Evolutionary conservation across 306 rosid species (phyloP).

Genomic region (Sindora glabra): DNA sequence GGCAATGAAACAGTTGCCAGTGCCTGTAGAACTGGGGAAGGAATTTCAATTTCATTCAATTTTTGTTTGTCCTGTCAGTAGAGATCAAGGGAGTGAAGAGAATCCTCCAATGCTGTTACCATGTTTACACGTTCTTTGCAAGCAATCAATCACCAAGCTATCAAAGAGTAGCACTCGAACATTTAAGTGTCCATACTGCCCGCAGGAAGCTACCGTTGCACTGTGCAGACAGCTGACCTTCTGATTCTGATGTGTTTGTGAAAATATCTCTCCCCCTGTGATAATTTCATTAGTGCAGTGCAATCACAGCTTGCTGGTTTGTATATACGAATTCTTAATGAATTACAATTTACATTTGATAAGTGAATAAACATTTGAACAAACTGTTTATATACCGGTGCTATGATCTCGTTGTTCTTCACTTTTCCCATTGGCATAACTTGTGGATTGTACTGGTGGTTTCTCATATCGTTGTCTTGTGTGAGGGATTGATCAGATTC

Average conservation of each 20-base stretch:
- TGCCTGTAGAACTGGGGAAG: constrained; percentile 71
- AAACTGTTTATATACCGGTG: constrained; percentile 15
- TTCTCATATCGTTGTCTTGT: neutral
- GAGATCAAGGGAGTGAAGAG: constrained; percentile 77
- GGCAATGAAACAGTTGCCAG: constrained; percentile 72
- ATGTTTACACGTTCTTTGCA: constrained; percentile 82
- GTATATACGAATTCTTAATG: constrained; percentile 38
- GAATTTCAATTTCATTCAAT: constrained; percentile 86
- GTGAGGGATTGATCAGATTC: neutral
- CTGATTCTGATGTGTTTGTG: constrained; percentile 41
- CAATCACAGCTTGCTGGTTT: constrained; percentile 25
- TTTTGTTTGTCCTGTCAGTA: constrained; percentile 84
- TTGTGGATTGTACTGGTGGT: neutral
- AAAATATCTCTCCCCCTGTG: neutral
- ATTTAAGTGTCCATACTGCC: constrained; percentile 84
- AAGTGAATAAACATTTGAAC: constrained; percentile 23
- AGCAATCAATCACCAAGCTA: constrained; percentile 68
- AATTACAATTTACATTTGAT: constrained; percentile 18
- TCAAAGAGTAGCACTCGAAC: constrained; percentile 60
- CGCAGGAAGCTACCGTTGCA: constrained; percentile 50
- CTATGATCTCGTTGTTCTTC: neutral
- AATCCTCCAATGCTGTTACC: constrained; percentile 86
- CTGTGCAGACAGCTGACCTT: constrained; percentile 61
- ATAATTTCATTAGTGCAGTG: constrained; percentile 23
- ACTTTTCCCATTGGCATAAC: neutral